Conservation (phyloP, 257 asterid species). For the Oldenlandia corymbosa region DNA sequence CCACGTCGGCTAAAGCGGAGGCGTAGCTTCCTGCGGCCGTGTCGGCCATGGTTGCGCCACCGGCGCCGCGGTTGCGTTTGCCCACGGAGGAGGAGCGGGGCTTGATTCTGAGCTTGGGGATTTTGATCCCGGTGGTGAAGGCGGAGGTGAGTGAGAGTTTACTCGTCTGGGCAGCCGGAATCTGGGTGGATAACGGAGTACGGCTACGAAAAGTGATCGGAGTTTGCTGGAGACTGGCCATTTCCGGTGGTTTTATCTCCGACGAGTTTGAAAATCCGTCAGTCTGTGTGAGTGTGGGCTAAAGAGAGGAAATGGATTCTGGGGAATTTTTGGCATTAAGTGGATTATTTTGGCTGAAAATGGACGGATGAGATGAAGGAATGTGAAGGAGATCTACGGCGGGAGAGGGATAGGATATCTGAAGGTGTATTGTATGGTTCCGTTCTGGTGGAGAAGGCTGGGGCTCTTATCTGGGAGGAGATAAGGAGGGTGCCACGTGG, state of each 20-base stretch:
- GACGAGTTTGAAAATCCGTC: neutral
- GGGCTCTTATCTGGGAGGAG: constrained; percentile 39
- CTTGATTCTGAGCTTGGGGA: constrained; percentile 48
- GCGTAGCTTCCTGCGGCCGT: constrained; percentile 78
- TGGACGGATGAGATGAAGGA: constrained; percentile 30
- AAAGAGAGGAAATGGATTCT: neutral
- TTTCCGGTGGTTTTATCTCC: constrained; percentile 15
- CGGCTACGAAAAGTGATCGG: constrained; percentile 44
- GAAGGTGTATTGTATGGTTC: too few relatives aligned
- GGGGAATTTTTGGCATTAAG: neutral
- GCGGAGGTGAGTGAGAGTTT: constrained; percentile 41
- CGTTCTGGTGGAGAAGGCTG: constrained; percentile 32
- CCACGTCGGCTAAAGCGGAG: constrained; percentile 65
- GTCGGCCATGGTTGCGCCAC: constrained; percentile 53
- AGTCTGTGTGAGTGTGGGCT: neutral
- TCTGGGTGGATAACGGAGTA: constrained; percentile 36
- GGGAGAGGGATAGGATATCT: constrained; percentile 25
- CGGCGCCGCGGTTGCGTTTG: constrained; percentile 13
- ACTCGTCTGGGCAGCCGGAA: constrained; percentile 22
- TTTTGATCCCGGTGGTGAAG: constrained; percentile 25
- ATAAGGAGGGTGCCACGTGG: constrained; percentile 42
- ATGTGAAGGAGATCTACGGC: constrained; percentile 23
- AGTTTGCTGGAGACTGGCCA: constrained; percentile 65
- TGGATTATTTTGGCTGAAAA: constrained; percentile 29
- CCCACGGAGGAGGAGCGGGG: constrained; percentile 4